Evolutionary conservation across 2,329 filamentous ascomycete genomes (phyloP).

Genomic region (Paraphoma sp.): DNA sequence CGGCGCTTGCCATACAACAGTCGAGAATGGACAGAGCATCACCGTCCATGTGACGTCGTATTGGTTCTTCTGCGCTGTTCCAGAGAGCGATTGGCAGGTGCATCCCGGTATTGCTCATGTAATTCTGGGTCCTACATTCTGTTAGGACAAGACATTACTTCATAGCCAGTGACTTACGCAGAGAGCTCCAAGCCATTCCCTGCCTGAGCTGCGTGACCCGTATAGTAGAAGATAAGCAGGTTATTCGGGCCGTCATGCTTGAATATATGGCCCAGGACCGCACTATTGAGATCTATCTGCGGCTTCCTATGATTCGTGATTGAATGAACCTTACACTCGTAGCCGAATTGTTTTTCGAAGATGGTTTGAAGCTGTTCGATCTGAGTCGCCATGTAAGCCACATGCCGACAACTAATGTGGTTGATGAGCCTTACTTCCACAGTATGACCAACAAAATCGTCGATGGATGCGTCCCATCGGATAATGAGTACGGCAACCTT

Average conservation of each 20-base stretch:
- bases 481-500: too few species aligned
- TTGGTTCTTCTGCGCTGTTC: conserved; percentile 8
- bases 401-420: too few species aligned
- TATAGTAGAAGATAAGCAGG: conserved; percentile 41
- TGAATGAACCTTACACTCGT: conserved; percentile 10
- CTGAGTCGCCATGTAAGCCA: background rate
- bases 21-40: conserved; percentile 1
- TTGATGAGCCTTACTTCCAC: background rate
- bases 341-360: conserved; percentile 14
- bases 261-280: conserved; percentile 19
- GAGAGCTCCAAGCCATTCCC: conserved; percentile 14
- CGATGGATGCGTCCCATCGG: background rate
- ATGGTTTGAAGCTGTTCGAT: conserved; percentile 9
- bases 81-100: background rate
- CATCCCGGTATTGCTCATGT: background rate
- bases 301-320: conserved; percentile 5
- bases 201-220: conserved; percentile 29
- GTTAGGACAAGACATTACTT: too few species aligned
- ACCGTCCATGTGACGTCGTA: conserved; percentile 1
- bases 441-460: background rate
- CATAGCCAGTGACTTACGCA: too few species aligned
- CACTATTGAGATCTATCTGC: conserved; percentile 1
- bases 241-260: conserved; percentile 25
- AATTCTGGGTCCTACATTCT: background rate
- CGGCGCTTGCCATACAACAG: background rate